Conservation (phyloP, 306 rosid genomes). For the Cyclanthera cordifolia region DNA sequence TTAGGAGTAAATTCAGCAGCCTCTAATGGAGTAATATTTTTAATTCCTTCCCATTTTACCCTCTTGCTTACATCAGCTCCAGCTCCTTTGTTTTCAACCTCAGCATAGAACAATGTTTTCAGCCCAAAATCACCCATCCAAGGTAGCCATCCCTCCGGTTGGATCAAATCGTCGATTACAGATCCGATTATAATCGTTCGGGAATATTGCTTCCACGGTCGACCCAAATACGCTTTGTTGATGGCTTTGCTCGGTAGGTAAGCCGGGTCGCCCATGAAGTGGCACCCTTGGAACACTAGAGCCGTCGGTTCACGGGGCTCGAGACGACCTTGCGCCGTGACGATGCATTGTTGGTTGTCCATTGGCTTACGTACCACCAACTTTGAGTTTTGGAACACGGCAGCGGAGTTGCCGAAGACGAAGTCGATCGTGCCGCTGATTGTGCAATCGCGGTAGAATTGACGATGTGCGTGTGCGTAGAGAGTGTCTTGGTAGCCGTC, state of each 20-base stretch:
- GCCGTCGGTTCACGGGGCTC: not conserved
- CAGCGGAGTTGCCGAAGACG: slow-evolving; percentile 15
- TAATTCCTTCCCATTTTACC: slow-evolving; percentile 36
- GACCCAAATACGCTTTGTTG: slow-evolving; percentile 25
- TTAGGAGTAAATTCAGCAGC: slow-evolving; percentile 26
- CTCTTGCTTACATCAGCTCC: slow-evolving; percentile 19
- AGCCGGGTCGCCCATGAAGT: slow-evolving; percentile 20
- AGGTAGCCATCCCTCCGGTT: slow-evolving; percentile 26
- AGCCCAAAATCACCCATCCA: slow-evolving; percentile 18
- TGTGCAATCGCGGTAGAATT: slow-evolving; percentile 22
- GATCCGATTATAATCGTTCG: slow-evolving; percentile 36
- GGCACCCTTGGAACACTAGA: slow-evolving; percentile 32
- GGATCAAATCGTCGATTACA: slow-evolving; percentile 14
- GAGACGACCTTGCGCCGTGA: slow-evolving; percentile 33
- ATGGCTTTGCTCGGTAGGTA: not conserved
- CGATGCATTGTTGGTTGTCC: slow-evolving; percentile 22
- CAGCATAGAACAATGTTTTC: slow-evolving; percentile 22
- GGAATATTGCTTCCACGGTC: slow-evolving; percentile 43
- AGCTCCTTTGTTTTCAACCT: slow-evolving; percentile 29
- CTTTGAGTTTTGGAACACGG: slow-evolving; percentile 28
- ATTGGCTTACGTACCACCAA: slow-evolving; percentile 22
- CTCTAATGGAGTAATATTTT: not conserved
- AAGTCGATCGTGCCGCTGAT: slow-evolving; percentile 25
- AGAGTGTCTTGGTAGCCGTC: slow-evolving; percentile 27
- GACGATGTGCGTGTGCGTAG: slow-evolving; percentile 21